These are phyloP conservation scores for Penicillium angulare DNA, from an alignment of 495 filamentous ascomycete genomes.

Conservation along the genomic window DNA sequence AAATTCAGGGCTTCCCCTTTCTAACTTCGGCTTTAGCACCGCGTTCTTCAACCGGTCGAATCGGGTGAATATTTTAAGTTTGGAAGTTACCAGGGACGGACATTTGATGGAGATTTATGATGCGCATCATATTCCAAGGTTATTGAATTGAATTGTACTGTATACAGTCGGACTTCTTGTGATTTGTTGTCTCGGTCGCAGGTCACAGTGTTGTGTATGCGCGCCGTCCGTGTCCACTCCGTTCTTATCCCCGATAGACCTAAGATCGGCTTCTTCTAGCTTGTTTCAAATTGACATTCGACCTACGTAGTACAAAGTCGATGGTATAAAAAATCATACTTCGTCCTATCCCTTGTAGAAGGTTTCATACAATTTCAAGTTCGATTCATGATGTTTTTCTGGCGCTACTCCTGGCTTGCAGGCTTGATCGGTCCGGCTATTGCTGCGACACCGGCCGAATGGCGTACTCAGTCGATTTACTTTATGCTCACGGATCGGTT, in stretches of 20 bases:
- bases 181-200: background rate
- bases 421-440: constrained; percentile 23
- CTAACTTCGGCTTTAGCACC: no score
- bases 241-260: constrained; percentile 2
- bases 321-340: no score
- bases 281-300: constrained; percentile 1
- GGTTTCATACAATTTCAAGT: no score
- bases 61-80: background rate
- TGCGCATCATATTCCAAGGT: background rate
- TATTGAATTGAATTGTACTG: background rate
- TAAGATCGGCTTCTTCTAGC: background rate
- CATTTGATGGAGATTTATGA: constrained; percentile 23
- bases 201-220: no score
- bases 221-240: background rate
- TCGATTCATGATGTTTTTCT: constrained; percentile 11
- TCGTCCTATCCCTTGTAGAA: no score
- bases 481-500: constrained; percentile 77
- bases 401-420: constrained; percentile 13
- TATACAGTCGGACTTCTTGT: background rate
- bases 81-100: constrained; percentile 14
- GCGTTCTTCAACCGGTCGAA: background rate
- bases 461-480: constrained; percentile 68
- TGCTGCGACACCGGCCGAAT: constrained; percentile 48
- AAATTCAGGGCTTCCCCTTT: no score
- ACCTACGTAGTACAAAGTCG: background rate